These are phyloP conservation scores for Linanthus parryae DNA, from an alignment of 148 eudicot genomes.

Conservation along the genomic window DNA sequence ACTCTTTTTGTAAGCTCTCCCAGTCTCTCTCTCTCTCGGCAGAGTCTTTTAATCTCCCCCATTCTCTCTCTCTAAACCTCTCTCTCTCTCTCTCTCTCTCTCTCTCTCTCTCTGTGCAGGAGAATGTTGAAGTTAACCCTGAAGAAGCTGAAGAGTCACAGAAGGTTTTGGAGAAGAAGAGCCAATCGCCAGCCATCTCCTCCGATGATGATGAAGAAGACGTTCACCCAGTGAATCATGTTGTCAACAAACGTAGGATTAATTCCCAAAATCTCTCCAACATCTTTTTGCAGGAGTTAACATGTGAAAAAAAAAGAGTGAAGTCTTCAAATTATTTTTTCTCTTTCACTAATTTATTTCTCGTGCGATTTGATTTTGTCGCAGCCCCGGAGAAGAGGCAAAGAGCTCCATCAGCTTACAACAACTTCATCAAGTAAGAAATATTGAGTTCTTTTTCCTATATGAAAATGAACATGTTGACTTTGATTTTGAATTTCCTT, in stretches of 20 bases:
- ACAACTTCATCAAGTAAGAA: constrained; percentile 75
- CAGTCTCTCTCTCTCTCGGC: no score
- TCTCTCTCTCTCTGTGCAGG: constrained; percentile 11
- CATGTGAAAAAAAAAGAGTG: no score
- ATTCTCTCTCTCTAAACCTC: no score
- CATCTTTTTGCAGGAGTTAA: no score
- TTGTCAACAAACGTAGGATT: constrained; percentile 59
- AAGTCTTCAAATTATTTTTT: no score
- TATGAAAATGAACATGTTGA: no score
- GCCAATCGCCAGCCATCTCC: constrained; percentile 33
- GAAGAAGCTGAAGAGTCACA: constrained; percentile 24
- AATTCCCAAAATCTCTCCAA: no score
- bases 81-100: no score
- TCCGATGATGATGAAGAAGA: constrained; percentile 52
- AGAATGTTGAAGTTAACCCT: constrained; percentile 16
- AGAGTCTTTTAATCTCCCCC: no score
- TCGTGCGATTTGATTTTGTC: constrained; percentile 2
- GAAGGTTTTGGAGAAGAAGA: constrained; percentile 20
- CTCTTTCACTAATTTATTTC: no score
- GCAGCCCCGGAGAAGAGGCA: constrained; percentile 89
- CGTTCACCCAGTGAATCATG: constrained; percentile 24
- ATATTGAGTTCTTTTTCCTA: not conserved
- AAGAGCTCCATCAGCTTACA: constrained; percentile 87
- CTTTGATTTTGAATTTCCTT: no score
- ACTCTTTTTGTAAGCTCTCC: no score